Percentiles rank a stretch among this genome's conserved stretches.
Conservation (phyloP, 768 basidiomycete species). For the Calocybe indica region DNA sequence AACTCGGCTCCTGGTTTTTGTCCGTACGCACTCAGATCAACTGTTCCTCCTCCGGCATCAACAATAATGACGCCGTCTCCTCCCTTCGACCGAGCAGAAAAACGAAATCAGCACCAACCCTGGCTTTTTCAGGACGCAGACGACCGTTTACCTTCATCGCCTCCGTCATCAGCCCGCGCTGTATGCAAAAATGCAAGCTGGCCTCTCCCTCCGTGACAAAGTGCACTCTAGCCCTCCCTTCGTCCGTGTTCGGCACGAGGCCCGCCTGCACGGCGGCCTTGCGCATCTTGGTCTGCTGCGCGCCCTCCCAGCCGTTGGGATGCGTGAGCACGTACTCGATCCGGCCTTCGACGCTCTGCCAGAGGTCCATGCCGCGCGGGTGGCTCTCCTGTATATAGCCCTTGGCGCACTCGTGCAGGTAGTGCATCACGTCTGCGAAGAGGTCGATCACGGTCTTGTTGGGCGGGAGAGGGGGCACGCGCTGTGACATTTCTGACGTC, state of each 20-base stretch:
- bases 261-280: constrained; percentile 39
- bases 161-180: constrained; percentile 29
- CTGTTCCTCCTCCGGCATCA: constrained; percentile 44
- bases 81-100: constrained; percentile 2
- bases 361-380: constrained; percentile 27
- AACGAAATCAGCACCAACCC: neutral
- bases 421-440: constrained; percentile 41
- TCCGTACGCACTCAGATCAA: constrained; percentile 42
- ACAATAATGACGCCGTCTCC: constrained; percentile 34
- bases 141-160: constrained; percentile 15
- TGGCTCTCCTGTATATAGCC: constrained; percentile 38
- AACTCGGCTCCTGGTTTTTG: constrained; percentile 18
- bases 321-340: constrained; percentile 46
- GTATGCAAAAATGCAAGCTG: constrained; percentile 44
- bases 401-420: constrained; percentile 32
- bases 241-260: constrained; percentile 28
- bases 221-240: constrained; percentile 33
- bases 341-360: constrained; percentile 31
- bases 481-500: constrained; percentile 11
- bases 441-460: constrained; percentile 36
- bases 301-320: constrained; percentile 54
- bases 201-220: constrained; percentile 57
- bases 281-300: constrained; percentile 44
- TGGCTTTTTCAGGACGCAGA: neutral
- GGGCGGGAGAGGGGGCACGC: constrained; percentile 33